phyloP scores from a whole-genome alignment of 495 filamentous ascomycete species.

The Lasiosphaeria miniovina region DNA sequence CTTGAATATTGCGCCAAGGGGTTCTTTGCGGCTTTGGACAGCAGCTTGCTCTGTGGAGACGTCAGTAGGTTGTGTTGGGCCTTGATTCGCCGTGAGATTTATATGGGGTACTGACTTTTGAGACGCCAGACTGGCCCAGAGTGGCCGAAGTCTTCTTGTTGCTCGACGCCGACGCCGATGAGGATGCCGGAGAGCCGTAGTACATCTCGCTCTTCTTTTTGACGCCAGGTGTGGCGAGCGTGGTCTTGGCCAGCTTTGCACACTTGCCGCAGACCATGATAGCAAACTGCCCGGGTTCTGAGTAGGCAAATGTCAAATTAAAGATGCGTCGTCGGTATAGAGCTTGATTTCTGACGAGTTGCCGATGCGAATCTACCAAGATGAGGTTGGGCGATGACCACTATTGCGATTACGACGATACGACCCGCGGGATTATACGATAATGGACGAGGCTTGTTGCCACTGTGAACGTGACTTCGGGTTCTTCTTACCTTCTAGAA shows the following conservation, averaged over 20 bases:
- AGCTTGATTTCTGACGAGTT: too few species aligned
- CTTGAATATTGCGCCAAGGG: conserved; percentile 64
- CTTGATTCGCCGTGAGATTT: too few species aligned
- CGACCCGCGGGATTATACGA: too few species aligned
- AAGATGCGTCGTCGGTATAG: too few species aligned
- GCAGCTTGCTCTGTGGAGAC: conserved; percentile 59
- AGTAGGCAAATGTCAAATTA: too few species aligned
- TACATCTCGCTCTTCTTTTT: conserved; percentile 73
- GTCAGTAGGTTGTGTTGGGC: conserved; percentile 14
- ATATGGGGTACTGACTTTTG: conserved; percentile 40
- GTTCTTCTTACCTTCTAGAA: too few species aligned
- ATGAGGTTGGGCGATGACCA: too few species aligned
- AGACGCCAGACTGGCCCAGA: conserved; percentile 52
- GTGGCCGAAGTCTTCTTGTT: conserved; percentile 47
- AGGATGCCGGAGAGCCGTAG: conserved; percentile 57
- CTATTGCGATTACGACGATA: too few species aligned
- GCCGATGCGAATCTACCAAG: too few species aligned
- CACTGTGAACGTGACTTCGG: too few species aligned
- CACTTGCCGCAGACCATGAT: conserved; percentile 71
- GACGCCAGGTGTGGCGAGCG: conserved; percentile 65
- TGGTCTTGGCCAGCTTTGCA: conserved; percentile 59
- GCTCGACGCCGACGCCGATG: conserved; percentile 31
- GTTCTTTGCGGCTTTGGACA: conserved; percentile 66
- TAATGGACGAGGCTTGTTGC: too few species aligned
- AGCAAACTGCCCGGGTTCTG: background rate